Evolutionary conservation across 2,329 filamentous ascomycete species (phyloP).

Genomic region (Incumbomyces delicatus): DNA sequence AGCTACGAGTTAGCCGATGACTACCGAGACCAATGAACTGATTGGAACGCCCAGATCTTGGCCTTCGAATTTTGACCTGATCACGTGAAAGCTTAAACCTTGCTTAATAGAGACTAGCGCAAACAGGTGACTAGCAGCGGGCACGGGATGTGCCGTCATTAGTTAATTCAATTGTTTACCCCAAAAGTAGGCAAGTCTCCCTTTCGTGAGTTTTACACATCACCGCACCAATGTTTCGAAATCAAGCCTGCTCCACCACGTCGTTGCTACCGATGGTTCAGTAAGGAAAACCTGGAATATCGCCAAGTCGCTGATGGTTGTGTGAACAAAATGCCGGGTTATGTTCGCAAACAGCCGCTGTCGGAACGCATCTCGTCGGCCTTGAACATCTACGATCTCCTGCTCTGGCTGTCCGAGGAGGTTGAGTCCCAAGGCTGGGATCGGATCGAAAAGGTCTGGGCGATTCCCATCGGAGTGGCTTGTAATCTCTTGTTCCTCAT

Average conservation of each 20-base stretch:
- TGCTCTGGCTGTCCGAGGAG: conserved; percentile 86
- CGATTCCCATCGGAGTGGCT: conserved; percentile 62
- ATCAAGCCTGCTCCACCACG: neutral
- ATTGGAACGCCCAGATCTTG: no score
- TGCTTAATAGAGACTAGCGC: no score
- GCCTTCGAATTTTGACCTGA: no score
- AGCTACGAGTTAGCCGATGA: no score
- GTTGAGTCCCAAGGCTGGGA: conserved; percentile 88
- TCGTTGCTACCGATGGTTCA: no score
- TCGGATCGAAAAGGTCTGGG: conserved; percentile 61
- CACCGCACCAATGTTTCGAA: conserved; percentile 6
- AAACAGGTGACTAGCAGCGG: no score
- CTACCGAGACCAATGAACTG: no score
- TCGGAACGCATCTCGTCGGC: conserved; percentile 68
- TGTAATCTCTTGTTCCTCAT: conserved; percentile 75
- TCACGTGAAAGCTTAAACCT: no score
- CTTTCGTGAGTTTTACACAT: neutral
- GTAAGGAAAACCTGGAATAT: no score
- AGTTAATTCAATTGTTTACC: neutral
- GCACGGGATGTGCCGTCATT: neutral
- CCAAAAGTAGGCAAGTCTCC: neutral
- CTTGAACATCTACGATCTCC: conserved; percentile 78
- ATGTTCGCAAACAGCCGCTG: conserved; percentile 73
- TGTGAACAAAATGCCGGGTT: conserved; percentile 52
- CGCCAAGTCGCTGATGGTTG: no score